Conservation (phyloP, 331 rosid species). For the Spiraea crenata region DNA sequence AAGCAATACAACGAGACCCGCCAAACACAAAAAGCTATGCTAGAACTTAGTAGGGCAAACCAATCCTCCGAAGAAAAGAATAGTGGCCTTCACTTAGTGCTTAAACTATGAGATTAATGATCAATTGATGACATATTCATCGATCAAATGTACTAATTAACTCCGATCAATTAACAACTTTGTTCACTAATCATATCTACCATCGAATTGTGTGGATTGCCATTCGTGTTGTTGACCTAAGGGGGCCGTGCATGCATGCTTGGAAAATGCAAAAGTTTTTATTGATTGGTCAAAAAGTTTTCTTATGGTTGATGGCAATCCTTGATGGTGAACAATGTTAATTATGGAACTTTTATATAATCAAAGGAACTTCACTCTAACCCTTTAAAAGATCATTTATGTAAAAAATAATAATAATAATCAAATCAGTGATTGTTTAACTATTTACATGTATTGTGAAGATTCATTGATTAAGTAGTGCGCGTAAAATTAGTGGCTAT, state of each 20-base stretch:
- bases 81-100: conserved; percentile 19
- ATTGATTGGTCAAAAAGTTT: conserved; percentile 11
- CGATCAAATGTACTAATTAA: background rate
- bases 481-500: no score
- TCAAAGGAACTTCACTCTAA: no score
- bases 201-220: conserved; percentile 18
- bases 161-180: background rate
- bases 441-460: no score
- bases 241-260: conserved; percentile 8
- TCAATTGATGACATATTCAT: background rate
- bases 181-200: background rate
- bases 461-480: no score
- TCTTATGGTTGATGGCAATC: background rate
- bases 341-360: no score
- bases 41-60: conserved; percentile 2
- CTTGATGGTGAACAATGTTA: background rate
- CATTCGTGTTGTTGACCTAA: conserved; percentile 20
- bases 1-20: conserved; percentile 23
- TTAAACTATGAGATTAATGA: background rate
- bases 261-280: background rate
- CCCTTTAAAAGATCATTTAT: no score
- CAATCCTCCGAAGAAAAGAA: conserved; percentile 9
- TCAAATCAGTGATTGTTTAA: no score
- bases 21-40: background rate
- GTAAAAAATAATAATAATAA: no score